These are phyloP conservation scores for Xylaria sp. DNA, from an alignment of 2,329 filamentous ascomycete species.

Conservation along the genomic window DNA sequence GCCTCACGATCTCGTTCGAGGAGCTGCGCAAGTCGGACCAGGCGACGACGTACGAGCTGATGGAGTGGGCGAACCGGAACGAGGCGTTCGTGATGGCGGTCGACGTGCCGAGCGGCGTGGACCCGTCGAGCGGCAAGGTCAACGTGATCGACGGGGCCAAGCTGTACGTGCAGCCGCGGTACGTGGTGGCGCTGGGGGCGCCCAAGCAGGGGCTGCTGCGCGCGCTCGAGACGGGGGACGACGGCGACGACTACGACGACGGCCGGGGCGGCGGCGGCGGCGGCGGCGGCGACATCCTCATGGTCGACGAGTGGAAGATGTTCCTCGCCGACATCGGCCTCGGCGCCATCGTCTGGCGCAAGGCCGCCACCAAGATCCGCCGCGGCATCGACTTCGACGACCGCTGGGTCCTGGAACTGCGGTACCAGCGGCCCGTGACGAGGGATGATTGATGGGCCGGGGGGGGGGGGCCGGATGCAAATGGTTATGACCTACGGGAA, in stretches of 20 bases:
- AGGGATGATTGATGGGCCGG: too few species aligned
- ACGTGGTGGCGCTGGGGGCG: conserved; percentile 82
- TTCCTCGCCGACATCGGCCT: conserved; percentile 88
- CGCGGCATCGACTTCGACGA: conserved; percentile 87
- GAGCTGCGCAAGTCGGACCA: conserved; percentile 83
- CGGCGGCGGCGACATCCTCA: conserved; percentile 44
- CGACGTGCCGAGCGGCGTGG: conserved; percentile 89
- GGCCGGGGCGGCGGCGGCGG: conserved; percentile 35
- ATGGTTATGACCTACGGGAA: too few species aligned
- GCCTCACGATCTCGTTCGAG: conserved; percentile 85
- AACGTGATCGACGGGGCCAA: conserved; percentile 72
- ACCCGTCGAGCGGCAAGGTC: conserved; percentile 72
- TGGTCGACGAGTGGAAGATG: conserved; percentile 71
- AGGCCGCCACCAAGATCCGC: conserved; percentile 77
- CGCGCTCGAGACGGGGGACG: conserved; percentile 67
- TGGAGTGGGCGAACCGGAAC: conserved; percentile 90
- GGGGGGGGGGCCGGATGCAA: too few species aligned
- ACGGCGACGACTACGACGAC: conserved; percentile 26
- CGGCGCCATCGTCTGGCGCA: conserved; percentile 79
- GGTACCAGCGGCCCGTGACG: conserved; percentile 41
- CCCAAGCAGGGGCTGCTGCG: conserved; percentile 84
- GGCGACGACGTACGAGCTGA: conserved; percentile 82
- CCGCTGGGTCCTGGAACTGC: conserved; percentile 79
- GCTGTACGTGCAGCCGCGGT: conserved; percentile 79
- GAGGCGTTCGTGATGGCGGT: conserved; percentile 82